Evolutionary conservation across 176 grass and related monocot species (phyloP), one percentile per base, ranked within the genome.

Genomic region (Alloteropsis semialata): DNA sequence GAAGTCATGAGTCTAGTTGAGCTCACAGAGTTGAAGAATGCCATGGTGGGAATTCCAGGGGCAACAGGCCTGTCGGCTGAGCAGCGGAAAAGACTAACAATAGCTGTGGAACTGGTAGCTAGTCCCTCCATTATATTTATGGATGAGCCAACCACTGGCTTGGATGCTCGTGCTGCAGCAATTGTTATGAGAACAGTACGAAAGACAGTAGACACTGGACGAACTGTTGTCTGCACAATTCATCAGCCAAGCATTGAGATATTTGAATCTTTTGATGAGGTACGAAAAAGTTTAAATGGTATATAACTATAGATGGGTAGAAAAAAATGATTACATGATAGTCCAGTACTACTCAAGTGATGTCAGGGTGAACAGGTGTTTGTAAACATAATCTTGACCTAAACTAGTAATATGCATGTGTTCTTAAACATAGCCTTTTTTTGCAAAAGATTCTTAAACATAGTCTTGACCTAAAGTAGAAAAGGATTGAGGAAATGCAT

Each of bases 251-350:
- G 91, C 82, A 94, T 92, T 48, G 94, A 88, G 75, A 97, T 97
- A 88, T 97, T 94, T 84, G 94, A 97, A 94, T 90, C 94, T 84
- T 97, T 97, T 84, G 94, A 97, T 67, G 94, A 97, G 94, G 94
- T 97, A 94, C 8, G 77, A 73, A 5, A 3, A 19, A 79, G 4
- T 55, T 69, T 19, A 69, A 36, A 68, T 57, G 64, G 44, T 72
- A 50, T 72, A 17, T 1, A 56, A 56, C 9, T 56, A 61, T 62
- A 43, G 63, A 74, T 63, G 69, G 22, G 36, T 61, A 38, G 16
- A 80, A 32, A 75, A 85, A 11, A 54, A 57, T n/a, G 67, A 39
- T 6, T 46, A 21, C 44, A 66, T 66, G 43, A 74, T 24, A 75
- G 46, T 57, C 24, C 8, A 51, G 24, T n/a, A 34, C 21, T 46